phyloP scores from a whole-genome alignment of 306 rosid species.

The Nissolia schottii region DNA sequence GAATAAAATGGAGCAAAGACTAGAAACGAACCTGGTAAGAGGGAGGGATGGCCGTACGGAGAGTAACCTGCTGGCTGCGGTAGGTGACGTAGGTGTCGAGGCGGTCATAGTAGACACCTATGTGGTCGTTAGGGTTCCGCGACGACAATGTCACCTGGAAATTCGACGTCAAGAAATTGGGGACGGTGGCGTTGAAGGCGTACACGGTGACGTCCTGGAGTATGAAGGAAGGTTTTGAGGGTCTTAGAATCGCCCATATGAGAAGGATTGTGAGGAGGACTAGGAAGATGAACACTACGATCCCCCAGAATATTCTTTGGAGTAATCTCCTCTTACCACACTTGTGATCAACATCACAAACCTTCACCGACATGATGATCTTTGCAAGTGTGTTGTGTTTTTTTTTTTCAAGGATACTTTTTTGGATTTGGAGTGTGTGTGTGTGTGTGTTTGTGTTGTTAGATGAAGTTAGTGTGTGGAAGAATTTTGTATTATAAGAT shows the following conservation, averaged over 20 bases:
- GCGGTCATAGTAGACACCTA: constrained; percentile 86
- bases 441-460: background rate
- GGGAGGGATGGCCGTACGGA: constrained; percentile 60
- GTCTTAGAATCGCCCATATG: constrained; percentile 72
- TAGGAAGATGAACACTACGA: constrained; percentile 51
- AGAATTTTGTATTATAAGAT: background rate
- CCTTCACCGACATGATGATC: constrained; percentile 43
- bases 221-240: constrained; percentile 67
- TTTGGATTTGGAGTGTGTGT: background rate
- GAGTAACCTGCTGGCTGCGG: constrained; percentile 71
- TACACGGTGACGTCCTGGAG: constrained; percentile 85
- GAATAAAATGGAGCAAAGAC: no score
- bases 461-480: background rate
- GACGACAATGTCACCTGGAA: constrained; percentile 73
- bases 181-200: constrained; percentile 70
- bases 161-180: constrained; percentile 65
- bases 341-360: constrained; percentile 57
- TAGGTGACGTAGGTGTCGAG: constrained; percentile 61
- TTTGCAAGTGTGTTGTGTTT: background rate
- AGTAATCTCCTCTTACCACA: background rate
- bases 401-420: background rate
- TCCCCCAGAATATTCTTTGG: constrained; percentile 25
- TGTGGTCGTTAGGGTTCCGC: constrained; percentile 73
- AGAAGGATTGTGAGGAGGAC: constrained; percentile 53
- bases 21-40: constrained; percentile 66